Evolutionary conservation across 371 early-diverging fungal species (phyloP).

Genomic region (Syncephalastrum monosporum): DNA sequence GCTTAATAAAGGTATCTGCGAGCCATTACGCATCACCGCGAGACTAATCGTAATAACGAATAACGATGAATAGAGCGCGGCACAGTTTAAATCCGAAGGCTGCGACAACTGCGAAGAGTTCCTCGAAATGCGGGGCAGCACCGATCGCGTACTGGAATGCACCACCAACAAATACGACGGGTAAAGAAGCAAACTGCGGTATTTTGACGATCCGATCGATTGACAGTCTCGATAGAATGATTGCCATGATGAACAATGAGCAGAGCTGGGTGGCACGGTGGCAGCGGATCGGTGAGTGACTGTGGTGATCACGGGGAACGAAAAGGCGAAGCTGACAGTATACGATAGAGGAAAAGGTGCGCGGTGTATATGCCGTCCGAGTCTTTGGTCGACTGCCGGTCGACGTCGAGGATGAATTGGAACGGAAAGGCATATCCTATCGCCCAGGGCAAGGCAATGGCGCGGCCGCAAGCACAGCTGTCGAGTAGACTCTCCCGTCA

Average conservation of each 20-base stretch:
- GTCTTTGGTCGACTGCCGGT: conserved; percentile 90
- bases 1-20: conserved; percentile 77
- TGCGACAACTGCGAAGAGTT: conserved; percentile 94
- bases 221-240: conserved; percentile 40
- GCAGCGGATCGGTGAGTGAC: conserved; percentile 70
- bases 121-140: conserved; percentile 69
- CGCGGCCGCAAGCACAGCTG: conserved; percentile 30
- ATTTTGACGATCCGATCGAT: background rate
- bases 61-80: conserved; percentile 49
- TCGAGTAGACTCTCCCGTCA: no score
- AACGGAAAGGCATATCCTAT: conserved; percentile 77
- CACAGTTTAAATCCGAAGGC: conserved; percentile 78
- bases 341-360: conserved; percentile 68
- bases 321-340: background rate
- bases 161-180: conserved; percentile 91
- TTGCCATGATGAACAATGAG: conserved; percentile 81
- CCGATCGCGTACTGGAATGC: conserved; percentile 77
- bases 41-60: background rate
- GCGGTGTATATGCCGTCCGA: conserved; percentile 90
- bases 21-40: background rate
- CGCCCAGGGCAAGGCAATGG: conserved; percentile 82
- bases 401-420: conserved; percentile 79
- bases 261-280: conserved; percentile 89
- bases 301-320: background rate
- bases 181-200: conserved; percentile 29